phyloP scores from a whole-genome alignment of 2,329 filamentous ascomycete genomes.

The Chaetoscypha palmicola region DNA sequence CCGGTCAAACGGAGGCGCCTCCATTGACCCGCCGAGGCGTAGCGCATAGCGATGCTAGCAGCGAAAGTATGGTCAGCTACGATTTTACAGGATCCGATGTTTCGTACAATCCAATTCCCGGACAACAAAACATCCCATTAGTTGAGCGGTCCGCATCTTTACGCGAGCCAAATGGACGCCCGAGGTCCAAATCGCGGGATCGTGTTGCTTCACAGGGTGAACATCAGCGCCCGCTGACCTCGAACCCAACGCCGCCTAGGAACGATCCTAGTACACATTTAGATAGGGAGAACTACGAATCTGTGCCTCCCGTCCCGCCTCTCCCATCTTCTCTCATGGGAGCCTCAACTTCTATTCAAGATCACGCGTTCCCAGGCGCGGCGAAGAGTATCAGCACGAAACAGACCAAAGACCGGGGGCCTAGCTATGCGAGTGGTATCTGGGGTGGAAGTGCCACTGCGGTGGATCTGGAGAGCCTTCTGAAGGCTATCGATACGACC shows the following conservation, averaged over 20 bases:
- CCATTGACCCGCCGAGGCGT: constrained; percentile 34
- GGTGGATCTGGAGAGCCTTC: constrained; percentile 26
- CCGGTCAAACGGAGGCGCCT: constrained; percentile 39
- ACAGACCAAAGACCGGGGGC: constrained; percentile 18
- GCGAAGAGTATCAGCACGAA: constrained; percentile 15
- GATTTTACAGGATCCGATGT: constrained; percentile 61
- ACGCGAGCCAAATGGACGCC: constrained; percentile 20
- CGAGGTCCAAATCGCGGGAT: constrained; percentile 29
- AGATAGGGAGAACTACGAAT: constrained; percentile 20
- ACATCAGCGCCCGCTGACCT: constrained; percentile 20
- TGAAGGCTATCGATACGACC: constrained; percentile 27
- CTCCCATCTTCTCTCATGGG: constrained; percentile 22
- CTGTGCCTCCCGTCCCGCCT: constrained; percentile 29
- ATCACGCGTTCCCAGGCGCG: constrained; percentile 20
- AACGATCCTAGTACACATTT: constrained; percentile 11
- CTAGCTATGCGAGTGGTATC: constrained; percentile 14
- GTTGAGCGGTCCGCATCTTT: constrained; percentile 25
- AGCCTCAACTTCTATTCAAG: constrained; percentile 18
- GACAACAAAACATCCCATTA: constrained; percentile 15
- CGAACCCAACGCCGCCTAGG: constrained; percentile 17
- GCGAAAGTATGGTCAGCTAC: constrained; percentile 65
- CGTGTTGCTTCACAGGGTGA: constrained; percentile 17
- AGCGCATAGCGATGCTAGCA: constrained; percentile 46
- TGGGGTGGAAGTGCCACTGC: constrained; percentile 22
- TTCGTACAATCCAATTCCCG: constrained; percentile 43